phyloP scores from a whole-genome alignment of 305 asterid genomes.

The Fraxinus latifolia region DNA sequence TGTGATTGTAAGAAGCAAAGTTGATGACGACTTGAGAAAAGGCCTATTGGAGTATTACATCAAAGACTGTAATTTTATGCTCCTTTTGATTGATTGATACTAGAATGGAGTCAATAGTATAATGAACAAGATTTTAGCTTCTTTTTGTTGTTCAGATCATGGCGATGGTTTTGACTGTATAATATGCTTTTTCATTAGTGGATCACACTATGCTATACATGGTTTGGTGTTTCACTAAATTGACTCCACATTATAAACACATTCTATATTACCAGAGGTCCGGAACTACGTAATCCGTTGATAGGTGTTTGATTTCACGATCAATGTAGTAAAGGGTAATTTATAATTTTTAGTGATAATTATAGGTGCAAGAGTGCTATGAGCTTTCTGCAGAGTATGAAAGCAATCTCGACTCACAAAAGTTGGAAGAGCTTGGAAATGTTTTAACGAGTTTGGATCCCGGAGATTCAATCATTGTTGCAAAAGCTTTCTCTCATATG shows the following conservation, averaged over 20 bases:
- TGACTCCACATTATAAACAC: not conserved
- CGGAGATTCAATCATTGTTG: constrained; percentile 84
- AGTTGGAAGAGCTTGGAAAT: constrained; percentile 87
- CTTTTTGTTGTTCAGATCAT: not conserved
- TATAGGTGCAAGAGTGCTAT: constrained; percentile 86
- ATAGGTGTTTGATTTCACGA: not conserved
- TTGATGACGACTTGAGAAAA: constrained; percentile 6
- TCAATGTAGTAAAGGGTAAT: constrained; percentile 4
- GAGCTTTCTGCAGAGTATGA: constrained; percentile 93
- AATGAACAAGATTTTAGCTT: not conserved
- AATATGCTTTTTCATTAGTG: not conserved
- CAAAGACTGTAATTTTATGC: constrained; percentile 26
- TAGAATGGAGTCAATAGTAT: not conserved
- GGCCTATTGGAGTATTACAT: not conserved
- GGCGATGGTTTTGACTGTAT: not conserved
- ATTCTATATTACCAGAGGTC: constrained; percentile 7
- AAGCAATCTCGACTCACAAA: constrained; percentile 59
- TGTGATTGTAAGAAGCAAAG: not conserved
- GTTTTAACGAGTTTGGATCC: constrained; percentile 89
- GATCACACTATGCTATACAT: not conserved
- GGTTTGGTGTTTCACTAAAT: not conserved
- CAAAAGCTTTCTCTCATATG: constrained; percentile 92
- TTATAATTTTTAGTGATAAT: not conserved
- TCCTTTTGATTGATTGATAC: constrained; percentile 9
- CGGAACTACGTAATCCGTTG: constrained; percentile 2